Evolutionary conservation across 2,329 filamentous ascomycete genomes (phyloP).

Genomic region (Colletotrichum endophyticum): DNA sequence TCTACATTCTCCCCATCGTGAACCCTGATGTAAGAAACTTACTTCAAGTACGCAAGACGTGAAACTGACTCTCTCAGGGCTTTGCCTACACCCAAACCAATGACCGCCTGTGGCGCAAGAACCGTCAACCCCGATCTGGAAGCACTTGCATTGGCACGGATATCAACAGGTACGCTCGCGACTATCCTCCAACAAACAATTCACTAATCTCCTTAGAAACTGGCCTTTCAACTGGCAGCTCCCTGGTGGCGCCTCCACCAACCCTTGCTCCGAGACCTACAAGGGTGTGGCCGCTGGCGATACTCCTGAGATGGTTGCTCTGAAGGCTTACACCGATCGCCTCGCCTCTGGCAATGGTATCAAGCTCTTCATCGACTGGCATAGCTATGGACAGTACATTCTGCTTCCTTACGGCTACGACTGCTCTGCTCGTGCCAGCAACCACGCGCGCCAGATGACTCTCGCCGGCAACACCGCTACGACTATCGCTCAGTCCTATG

Average conservation of each 20-base stretch:
- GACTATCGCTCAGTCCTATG: conserved; percentile 36
- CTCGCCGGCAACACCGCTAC: conserved; percentile 33
- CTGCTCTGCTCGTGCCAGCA: conserved; percentile 41
- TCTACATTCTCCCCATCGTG: conserved; percentile 67
- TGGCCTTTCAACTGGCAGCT: conserved; percentile 61
- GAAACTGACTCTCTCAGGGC: conserved; percentile 35
- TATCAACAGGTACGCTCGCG: conserved; percentile 49
- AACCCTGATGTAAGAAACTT: conserved; percentile 58
- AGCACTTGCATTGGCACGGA: conserved; percentile 56
- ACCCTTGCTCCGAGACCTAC: conserved; percentile 57
- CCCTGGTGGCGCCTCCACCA: conserved; percentile 53
- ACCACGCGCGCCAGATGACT: conserved; percentile 42
- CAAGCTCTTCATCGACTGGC: conserved; percentile 53
- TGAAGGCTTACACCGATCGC: conserved; percentile 42
- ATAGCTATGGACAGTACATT: conserved; percentile 50
- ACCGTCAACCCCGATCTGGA: conserved; percentile 47
- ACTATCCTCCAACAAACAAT: too few species aligned
- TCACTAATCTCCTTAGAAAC: conserved; percentile 34
- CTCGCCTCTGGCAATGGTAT: conserved; percentile 33
- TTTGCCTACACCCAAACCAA: conserved; percentile 63
- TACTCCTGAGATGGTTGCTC: conserved; percentile 55
- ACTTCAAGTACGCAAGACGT: background rate
- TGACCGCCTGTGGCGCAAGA: conserved; percentile 68
- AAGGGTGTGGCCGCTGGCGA: conserved; percentile 47
- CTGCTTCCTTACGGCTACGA: conserved; percentile 51